Evolutionary conservation across 805 yeast genomes (phyloP).

Genomic region (Zygotorulaspora chibaensis): DNA sequence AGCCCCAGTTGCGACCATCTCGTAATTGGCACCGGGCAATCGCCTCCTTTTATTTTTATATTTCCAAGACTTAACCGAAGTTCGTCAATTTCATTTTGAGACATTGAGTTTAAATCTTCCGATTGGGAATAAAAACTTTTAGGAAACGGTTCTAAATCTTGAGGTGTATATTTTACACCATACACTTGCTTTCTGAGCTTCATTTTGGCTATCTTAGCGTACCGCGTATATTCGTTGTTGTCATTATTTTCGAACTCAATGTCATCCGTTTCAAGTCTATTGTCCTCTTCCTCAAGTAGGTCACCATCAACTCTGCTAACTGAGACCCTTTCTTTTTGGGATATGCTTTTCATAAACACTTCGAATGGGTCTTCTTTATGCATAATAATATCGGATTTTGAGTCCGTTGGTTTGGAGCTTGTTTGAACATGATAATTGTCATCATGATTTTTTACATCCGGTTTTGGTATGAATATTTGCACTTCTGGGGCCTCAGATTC

Average conservation of each 20-base stretch:
- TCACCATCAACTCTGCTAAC: slow-evolving; percentile 17
- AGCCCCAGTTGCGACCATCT: slow-evolving; percentile 83
- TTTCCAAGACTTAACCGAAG: slow-evolving; percentile 54
- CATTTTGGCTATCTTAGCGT: slow-evolving; percentile 37
- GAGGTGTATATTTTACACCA: slow-evolving; percentile 27
- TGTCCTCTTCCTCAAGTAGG: slow-evolving; percentile 19
- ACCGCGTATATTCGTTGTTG: slow-evolving; percentile 36
- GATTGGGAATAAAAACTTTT: slow-evolving; percentile 63
- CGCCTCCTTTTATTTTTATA: slow-evolving; percentile 58
- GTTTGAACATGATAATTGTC: neutral
- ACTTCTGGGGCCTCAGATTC: neutral
- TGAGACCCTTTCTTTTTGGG: slow-evolving; percentile 5
- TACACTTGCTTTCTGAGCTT: slow-evolving; percentile 37
- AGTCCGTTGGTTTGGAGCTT: slow-evolving; percentile 15
- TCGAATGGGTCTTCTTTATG: slow-evolving; percentile 42
- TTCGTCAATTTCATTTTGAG: slow-evolving; percentile 52
- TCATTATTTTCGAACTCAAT: slow-evolving; percentile 35
- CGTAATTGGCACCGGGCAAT: slow-evolving; percentile 59
- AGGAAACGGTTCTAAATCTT: slow-evolving; percentile 48
- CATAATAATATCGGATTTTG: neutral
- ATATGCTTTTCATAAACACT: slow-evolving; percentile 37
- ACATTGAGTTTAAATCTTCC: slow-evolving; percentile 44
- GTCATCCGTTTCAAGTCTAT: slow-evolving; percentile 27
- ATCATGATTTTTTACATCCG: neutral
- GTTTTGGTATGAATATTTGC: slow-evolving; percentile 3